Base-by-base conservation (phyloP, 2,329 filamentous ascomycete genomes). In the Colletotrichum phormii region DNA sequence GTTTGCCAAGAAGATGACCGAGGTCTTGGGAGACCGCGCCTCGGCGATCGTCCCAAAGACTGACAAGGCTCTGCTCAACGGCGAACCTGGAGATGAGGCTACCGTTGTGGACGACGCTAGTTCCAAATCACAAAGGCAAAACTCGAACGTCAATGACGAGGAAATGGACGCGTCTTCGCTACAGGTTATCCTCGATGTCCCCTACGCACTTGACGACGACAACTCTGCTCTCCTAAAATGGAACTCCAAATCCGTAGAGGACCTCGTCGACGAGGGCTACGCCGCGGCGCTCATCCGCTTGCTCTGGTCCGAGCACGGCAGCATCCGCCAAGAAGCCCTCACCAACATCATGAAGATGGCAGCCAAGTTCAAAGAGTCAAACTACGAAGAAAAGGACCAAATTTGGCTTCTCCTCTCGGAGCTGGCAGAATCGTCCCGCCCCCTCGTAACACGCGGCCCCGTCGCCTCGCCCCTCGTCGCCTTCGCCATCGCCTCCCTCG, bases 381-480 rank as follows among this genome's bases (percentile, higher is more conserved):
- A 89, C 1, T 92, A 95, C 77, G 88, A 91, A 58, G 94, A 97
- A 78, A 93, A 91, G 78, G 91, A 94, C 49, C 92, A 95, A 73
- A 84, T 95, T 5, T 95, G 93, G 85, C 87, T 98, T 11, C 88
- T 98, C 4, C 86, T 97, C 2, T 93, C 91, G 69, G 95, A 98
- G 81, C 81, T 97, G 7, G 87, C 91, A 15, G 95, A 98, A 81
- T 97, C 95, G 0, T 89, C 90, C 13, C 88, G 86, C 67, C 80
- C 84, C 8, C 80, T 85, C 46, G 87, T 92, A 59, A 84, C 89
- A 55, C 82, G 84, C 8, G 84, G 84, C 3, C 88, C 92, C 1
- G 85, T 97, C 4, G 92, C 95, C 0, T 94, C 92, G 73, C 87
- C 94, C 13, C 90, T 94, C 6, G 89, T 91, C n/a, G 89, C 93